phyloP scores from a whole-genome alignment of 495 filamentous ascomycete genomes.

The Margaritispora aquatica region DNA sequence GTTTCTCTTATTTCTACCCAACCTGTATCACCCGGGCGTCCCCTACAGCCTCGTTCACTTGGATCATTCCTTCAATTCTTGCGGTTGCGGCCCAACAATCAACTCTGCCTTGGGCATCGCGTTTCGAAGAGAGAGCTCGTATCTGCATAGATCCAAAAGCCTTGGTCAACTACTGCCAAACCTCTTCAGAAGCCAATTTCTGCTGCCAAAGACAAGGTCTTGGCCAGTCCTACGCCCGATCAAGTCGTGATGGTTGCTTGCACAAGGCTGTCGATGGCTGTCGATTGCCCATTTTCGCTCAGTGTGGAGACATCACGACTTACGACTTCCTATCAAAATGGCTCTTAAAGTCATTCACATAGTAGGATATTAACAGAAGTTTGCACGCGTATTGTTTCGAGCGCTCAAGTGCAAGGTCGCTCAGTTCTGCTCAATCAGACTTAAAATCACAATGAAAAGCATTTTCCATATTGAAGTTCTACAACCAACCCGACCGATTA shows the following conservation, averaged over 20 bases:
- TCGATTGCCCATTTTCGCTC: background rate
- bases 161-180: background rate
- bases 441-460: background rate
- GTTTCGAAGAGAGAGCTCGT: background rate
- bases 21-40: background rate
- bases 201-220: background rate
- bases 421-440: background rate
- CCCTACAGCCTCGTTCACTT: background rate
- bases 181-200: background rate
- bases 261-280: background rate
- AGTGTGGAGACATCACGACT: too few species aligned
- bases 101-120: background rate
- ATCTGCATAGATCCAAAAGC: background rate
- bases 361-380: too few species aligned
- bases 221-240: background rate
- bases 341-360: too few species aligned
- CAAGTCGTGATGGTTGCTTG: background rate
- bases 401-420: background rate
- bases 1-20: background rate
- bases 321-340: background rate
- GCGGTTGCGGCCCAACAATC: background rate
- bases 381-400: background rate
- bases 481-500: background rate
- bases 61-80: background rate
- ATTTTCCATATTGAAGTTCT: constrained; percentile 1